Percentiles rank a stretch among this genome's conserved stretches.
Conservation (phyloP, 805 yeast species). For the Kodamaea nitidulidarum region DNA sequence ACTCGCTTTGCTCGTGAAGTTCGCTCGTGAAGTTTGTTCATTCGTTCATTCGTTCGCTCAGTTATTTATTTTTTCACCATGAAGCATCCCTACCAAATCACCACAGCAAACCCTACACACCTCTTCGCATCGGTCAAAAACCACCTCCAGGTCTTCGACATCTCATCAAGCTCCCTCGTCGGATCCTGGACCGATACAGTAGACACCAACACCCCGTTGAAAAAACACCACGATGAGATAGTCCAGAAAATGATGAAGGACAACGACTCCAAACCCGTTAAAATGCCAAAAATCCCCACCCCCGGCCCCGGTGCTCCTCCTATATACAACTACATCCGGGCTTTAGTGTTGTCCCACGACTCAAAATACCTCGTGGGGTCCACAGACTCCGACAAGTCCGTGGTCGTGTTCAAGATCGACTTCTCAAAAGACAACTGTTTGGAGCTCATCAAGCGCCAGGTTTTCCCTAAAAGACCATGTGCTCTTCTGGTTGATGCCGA, state of each 20-base stretch:
- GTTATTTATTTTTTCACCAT: constrained; percentile 20
- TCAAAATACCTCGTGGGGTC: constrained; percentile 54
- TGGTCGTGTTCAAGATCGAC: constrained; percentile 52
- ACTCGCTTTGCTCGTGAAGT: too few relatives aligned
- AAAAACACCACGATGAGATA: constrained; percentile 23
- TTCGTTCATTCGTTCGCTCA: too few relatives aligned
- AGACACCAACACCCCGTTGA: constrained; percentile 9
- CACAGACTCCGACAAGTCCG: constrained; percentile 82
- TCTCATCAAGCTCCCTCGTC: constrained; percentile 35
- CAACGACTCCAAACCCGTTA: constrained; percentile 17
- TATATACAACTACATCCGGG: constrained; percentile 59
- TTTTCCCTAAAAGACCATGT: constrained; percentile 90
- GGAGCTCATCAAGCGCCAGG: constrained; percentile 59
- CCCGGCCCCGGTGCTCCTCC: constrained; percentile 20
- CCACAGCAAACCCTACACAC: constrained; percentile 45
- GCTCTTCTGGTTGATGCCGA: constrained; percentile 63
- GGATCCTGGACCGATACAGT: constrained; percentile 59
- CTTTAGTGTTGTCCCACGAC: constrained; percentile 52
- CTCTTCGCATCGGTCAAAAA: constrained; percentile 59
- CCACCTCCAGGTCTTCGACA: constrained; percentile 49
- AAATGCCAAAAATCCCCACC: constrained; percentile 54
- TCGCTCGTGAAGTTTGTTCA: too few relatives aligned
- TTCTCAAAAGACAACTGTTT: constrained; percentile 41
- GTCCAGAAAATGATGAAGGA: constrained; percentile 23
- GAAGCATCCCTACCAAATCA: constrained; percentile 71